Base-by-base conservation (phyloP, 805 yeast species). In the Ogataea nakhonphanomensis region DNA sequence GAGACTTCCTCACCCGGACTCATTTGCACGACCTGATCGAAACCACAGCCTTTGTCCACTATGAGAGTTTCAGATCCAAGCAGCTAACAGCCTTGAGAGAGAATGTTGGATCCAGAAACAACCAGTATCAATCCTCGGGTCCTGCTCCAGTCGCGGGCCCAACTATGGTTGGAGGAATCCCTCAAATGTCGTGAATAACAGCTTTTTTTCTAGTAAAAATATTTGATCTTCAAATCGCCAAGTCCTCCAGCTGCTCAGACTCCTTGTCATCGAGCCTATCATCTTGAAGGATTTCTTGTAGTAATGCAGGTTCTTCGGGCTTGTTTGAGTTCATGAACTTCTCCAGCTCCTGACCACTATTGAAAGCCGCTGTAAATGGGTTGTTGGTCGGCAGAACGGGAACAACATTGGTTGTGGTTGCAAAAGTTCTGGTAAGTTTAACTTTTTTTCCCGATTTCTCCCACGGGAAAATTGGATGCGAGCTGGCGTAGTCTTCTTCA, bases 11-110 rank as follows among this genome's bases (percentile, higher is more conserved):
- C 58, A 88, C 96, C 33, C 81, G 96, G 69, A 88, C 98, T 7
- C 97, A 93, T 64, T 73, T 93, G 57, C 97, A 89, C 64, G 98
- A 91, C 62, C 79, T 93, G 62, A 90, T 93, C 55, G 99, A 93
- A 65, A 79, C 95, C 9, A 93, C 99, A 4, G 71, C 95, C 1
- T 71, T 78, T 51, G 74, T 80, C 39, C 98, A 93, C 64, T 93
- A 93, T 65, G 99, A 93, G 70, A 73, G 80, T 39, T 93, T 90
- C 70, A 82, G 99, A 68, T 74, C 95, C 14, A 89, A 90, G 66
- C 99, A 93, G 69, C 79, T 93, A 64, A 79, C 89, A 45, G 95
- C 95, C 7, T 74, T 93, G 65, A 90, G 91, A 67, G 98, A 91
- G 68, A 88, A 84, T 62, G 89, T 87, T n/a, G 74, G 73, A 46